Evolutionary conservation across 129 eudicot species (phyloP), one percentile per base, ranked within the genome.

Genomic region (Rutidosis leptorrhynchoides): DNA sequence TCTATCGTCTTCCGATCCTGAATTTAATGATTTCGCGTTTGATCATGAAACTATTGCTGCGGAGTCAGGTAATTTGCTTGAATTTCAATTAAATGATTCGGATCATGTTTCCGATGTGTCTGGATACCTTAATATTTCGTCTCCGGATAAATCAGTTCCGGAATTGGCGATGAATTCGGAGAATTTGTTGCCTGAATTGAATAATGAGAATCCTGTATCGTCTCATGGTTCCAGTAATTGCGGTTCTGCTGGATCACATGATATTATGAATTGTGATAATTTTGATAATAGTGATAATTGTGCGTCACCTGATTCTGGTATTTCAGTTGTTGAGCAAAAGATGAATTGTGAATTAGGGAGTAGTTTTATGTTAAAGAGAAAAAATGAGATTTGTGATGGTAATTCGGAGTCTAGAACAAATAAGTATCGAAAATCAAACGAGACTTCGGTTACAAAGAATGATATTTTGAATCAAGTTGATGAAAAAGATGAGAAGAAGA

Each of bases 401-500:
- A 73, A 48, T 60, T 58, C 70, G 19, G 87, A 85, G 9, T 68
- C 57, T 5, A 79, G 83, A 54, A 77, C 73, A 3, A 82, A 67
- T 22, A 92, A 85, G 73, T 68, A 45, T 27, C 73, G 74, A 54
- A 83, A 72, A 66, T 77, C 86, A 19, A 68, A 67, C 2, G 66
- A 17, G 5, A 74, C 30, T n/a, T 46, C 69, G 16, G 55, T 74
- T 7, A 55, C 58, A 2, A 67, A 28, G 24, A 49, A 17, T 9
- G 84, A 64, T 45, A 64, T 27, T 46, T 75, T 28, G 3, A 53
- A 53, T 33, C 32, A 27, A 26, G 17, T 20, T 2, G 73, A 66
- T 4, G 96, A 80, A 52, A 73, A 74, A 12, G 93, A 89, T 0
- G 96, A 93, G 21, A 93, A 84, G 80, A 84, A 77, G 84, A 89